Percentiles rank a stretch among this genome's conserved stretches.
Conservation (phyloP, 2,329 filamentous ascomycete genomes). For the Sphaerulina vaccinii region DNA sequence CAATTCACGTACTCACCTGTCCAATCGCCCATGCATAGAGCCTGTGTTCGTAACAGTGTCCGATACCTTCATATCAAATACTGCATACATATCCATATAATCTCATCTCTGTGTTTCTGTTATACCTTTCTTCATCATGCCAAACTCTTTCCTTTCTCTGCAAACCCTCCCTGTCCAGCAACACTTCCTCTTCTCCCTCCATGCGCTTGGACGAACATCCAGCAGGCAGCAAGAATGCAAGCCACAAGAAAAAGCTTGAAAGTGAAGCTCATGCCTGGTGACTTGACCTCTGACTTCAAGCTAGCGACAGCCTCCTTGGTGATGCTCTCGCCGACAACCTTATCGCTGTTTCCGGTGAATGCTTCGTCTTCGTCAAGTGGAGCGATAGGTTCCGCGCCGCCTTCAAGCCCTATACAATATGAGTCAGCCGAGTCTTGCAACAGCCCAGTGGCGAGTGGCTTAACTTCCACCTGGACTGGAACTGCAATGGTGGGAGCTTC, state of each 20-base stretch:
- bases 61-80: too few species aligned
- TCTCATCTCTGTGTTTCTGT: too few species aligned
- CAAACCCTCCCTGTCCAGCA: conserved; percentile 2
- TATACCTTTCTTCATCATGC: too few species aligned
- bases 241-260: conserved; percentile 49
- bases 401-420: conserved; percentile 45
- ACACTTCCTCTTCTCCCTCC: conserved; percentile 15
- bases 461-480: conserved; percentile 1
- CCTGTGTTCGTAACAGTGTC: too few species aligned
- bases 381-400: conserved; percentile 42
- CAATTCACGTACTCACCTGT: too few species aligned
- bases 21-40: too few species aligned
- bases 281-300: conserved; percentile 17
- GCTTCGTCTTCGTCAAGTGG: conserved; percentile 45
- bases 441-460: conserved; percentile 6
- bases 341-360: conserved; percentile 10
- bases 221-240: conserved; percentile 45
- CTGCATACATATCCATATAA: too few species aligned
- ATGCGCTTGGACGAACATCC: conserved; percentile 28
- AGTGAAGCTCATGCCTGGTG: conserved; percentile 42
- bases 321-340: conserved; percentile 13
- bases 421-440: conserved; percentile 7
- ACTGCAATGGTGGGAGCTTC: neutral
- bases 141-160: neutral
- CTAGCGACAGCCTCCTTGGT: conserved; percentile 10